A percentile compares a stretch with the other conserved stretches of the same genome.
These are phyloP conservation scores for Boletus sp. DNA, from an alignment of 1,284 basidiomycete genomes.

Conservation along the genomic window DNA sequence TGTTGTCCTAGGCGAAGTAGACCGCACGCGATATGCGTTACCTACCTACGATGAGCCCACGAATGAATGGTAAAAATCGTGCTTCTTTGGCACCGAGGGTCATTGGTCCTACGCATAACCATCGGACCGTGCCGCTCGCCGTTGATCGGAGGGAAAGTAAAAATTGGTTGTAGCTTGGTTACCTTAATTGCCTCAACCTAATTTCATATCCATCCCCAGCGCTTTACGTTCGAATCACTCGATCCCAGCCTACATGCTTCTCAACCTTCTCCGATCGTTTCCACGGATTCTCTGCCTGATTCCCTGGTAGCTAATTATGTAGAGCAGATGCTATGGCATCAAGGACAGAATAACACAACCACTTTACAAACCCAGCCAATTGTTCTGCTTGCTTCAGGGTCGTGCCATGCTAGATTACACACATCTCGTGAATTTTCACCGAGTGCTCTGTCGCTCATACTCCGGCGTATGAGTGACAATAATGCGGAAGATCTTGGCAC, in stretches of 20 bases:
- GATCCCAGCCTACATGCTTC: background rate
- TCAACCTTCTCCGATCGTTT: background rate
- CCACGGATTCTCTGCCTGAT: background rate
- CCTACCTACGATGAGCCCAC: background rate
- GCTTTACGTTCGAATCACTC: too few relatives aligned
- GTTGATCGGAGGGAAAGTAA: slow-evolving; percentile 3
- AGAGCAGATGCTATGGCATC: background rate
- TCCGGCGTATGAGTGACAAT: background rate
- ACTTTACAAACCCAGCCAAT: background rate
- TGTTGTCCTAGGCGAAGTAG: background rate
- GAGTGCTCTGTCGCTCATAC: too few relatives aligned
- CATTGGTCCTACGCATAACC: background rate
- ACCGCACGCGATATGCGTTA: background rate
- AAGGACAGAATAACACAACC: background rate
- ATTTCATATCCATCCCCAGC: background rate
- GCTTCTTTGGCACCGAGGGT: background rate
- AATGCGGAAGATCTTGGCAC: background rate
- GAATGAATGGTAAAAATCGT: background rate
- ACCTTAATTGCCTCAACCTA: too few relatives aligned
- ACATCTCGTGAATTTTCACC: background rate
- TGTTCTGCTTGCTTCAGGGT: background rate
- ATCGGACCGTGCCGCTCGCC: slow-evolving; percentile 1
- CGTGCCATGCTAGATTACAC: background rate
- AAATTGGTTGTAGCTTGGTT: background rate
- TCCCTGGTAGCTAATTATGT: background rate